phyloP scores from a whole-genome alignment of 768 basidiomycete species.

The Phlebiopsis gigantea region DNA sequence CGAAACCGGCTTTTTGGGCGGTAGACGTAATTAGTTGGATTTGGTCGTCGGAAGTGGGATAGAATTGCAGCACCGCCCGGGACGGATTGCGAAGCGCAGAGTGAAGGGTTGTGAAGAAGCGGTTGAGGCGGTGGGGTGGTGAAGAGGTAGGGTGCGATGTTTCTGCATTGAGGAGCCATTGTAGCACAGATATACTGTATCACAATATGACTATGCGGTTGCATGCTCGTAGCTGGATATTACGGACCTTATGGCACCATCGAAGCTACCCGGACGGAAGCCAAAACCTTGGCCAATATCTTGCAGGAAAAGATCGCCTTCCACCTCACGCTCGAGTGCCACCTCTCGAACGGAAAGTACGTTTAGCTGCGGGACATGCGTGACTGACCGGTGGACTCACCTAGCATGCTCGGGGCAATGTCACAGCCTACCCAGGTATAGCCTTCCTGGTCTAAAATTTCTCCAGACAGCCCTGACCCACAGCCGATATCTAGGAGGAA shows the following conservation, averaged over 20 bases:
- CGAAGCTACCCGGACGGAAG: conserved; percentile 94
- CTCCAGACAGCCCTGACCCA: conserved; percentile 93
- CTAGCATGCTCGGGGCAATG: conserved; percentile 95
- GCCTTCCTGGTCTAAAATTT: conserved; percentile 93
- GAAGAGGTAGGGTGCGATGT: conserved; percentile 86
- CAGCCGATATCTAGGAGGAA: conserved; percentile 95
- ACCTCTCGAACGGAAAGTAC: conserved; percentile 55
- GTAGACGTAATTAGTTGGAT: conserved; percentile 90
- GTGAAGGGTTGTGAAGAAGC: conserved; percentile 91
- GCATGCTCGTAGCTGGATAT: background rate
- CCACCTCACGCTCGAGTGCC: conserved; percentile 90
- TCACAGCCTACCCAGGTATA: conserved; percentile 93
- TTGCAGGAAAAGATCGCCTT: conserved; percentile 93
- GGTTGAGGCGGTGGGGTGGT: conserved; percentile 76
- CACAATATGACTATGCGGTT: background rate
- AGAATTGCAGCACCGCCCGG: conserved; percentile 88
- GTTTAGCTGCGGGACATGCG: background rate
- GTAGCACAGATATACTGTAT: conserved; percentile 90
- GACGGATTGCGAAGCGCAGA: conserved; percentile 82
- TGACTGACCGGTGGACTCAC: conserved; percentile 36
- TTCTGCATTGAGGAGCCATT: conserved; percentile 98
- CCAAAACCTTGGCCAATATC: conserved; percentile 99
- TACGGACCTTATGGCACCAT: conserved; percentile 89
- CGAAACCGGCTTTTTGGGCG: conserved; percentile 93
- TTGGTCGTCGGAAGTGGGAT: conserved; percentile 96